These are phyloP conservation scores for Globisporangium nunn DNA, from an alignment of 352 stramenopile species.

Conservation along the genomic window DNA sequence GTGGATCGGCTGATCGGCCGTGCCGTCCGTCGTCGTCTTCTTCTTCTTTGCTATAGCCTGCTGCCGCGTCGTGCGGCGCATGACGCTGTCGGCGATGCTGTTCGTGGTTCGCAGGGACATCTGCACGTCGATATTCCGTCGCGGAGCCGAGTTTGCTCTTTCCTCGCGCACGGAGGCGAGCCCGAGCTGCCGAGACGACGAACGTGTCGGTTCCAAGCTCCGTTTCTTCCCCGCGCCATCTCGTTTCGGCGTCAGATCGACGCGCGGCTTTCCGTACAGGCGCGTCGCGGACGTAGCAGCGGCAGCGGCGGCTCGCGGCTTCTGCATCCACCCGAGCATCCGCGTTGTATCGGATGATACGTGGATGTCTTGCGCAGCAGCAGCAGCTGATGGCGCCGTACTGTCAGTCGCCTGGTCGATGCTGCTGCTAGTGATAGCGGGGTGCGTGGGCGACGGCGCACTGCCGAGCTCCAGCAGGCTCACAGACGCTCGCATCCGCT, in stretches of 20 bases:
- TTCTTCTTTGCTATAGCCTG: background rate
- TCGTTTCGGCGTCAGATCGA: slow-evolving; percentile 2
- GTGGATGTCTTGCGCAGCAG: background rate
- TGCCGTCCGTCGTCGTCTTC: slow-evolving; percentile 8
- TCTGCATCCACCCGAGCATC: slow-evolving; percentile 5
- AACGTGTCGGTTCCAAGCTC: background rate
- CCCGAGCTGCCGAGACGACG: slow-evolving; percentile 4
- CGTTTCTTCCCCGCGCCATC: background rate
- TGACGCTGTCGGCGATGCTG: slow-evolving; percentile 6
- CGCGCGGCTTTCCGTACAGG: background rate
- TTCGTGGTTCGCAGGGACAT: background rate
- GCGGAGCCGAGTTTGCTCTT: background rate
- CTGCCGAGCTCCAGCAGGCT: slow-evolving; percentile 8
- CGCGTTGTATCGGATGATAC: background rate
- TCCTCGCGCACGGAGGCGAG: background rate
- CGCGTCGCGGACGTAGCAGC: background rate
- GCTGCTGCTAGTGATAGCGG: background rate
- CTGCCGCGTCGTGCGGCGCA: slow-evolving; percentile 1
- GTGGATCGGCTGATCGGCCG: slow-evolving; percentile 39
- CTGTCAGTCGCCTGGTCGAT: background rate
- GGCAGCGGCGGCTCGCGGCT: background rate
- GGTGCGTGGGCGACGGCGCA: slow-evolving; percentile 2
- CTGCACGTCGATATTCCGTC: slow-evolving; percentile 5
- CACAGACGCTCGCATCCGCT: slow-evolving; percentile 3
- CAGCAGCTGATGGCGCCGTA: background rate